These are phyloP conservation scores for Immersiella caudata DNA, from an alignment of 495 filamentous ascomycete species.

Conservation along the genomic window DNA sequence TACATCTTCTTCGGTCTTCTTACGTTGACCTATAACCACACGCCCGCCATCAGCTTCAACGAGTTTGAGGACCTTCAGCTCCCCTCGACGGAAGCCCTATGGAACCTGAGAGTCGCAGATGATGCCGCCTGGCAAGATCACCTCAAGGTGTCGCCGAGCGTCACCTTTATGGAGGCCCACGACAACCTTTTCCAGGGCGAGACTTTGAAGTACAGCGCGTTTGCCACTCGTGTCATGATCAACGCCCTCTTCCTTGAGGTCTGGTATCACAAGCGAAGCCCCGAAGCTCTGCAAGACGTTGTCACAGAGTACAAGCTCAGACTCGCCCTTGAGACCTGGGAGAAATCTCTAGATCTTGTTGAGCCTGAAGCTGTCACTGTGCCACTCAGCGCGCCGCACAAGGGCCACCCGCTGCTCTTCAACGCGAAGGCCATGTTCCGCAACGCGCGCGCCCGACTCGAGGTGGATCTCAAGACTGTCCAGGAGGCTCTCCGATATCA, in stretches of 20 bases:
- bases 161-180: slow-evolving; percentile 91
- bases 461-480: slow-evolving; percentile 92
- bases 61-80: slow-evolving; percentile 93
- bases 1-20: slow-evolving; percentile 98
- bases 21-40: slow-evolving; percentile 96
- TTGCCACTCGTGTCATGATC: slow-evolving; percentile 97
- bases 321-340: slow-evolving; percentile 95
- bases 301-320: slow-evolving; percentile 98
- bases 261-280: slow-evolving; percentile 97
- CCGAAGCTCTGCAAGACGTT: slow-evolving; percentile 92
- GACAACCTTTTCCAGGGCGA: slow-evolving; percentile 94
- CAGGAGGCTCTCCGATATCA: slow-evolving; percentile 98
- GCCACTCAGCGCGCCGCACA: slow-evolving; percentile 90
- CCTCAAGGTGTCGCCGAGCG: slow-evolving; percentile 65
- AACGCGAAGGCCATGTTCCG: slow-evolving; percentile 98
- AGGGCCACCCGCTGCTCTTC: slow-evolving; percentile 97
- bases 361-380: slow-evolving; percentile 91
- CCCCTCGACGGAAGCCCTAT: slow-evolving; percentile 90
- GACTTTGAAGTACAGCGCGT: slow-evolving; percentile 89
- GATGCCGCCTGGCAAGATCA: slow-evolving; percentile 82
- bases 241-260: slow-evolving; percentile 98
- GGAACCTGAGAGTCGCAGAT: slow-evolving; percentile 83
- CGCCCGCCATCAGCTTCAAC: slow-evolving; percentile 93
- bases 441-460: slow-evolving; percentile 87
- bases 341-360: slow-evolving; percentile 90